Conservation (phyloP, 768 basidiomycete genomes). For the Mycena latifolia region DNA sequence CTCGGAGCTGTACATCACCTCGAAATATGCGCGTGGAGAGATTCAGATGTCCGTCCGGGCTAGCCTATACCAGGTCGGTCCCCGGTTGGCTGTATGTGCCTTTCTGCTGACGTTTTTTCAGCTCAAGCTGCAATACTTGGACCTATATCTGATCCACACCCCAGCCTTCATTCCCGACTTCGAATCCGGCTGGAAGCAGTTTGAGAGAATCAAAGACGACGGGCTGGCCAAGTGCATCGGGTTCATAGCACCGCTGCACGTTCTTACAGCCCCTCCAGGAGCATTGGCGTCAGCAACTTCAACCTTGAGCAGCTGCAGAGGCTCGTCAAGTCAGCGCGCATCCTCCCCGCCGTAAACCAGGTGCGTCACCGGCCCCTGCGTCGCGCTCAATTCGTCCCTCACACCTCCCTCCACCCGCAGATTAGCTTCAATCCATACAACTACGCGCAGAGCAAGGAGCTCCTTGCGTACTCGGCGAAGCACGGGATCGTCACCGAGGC, state of each 20-base stretch:
- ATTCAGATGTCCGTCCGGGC: constrained; percentile 55
- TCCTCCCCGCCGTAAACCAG: constrained; percentile 81
- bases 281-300: constrained; percentile 83
- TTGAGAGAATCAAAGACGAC: constrained; percentile 53
- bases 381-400: not conserved
- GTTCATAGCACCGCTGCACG: constrained; percentile 18
- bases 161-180: constrained; percentile 52
- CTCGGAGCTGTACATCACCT: constrained; percentile 63
- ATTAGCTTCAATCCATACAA: constrained; percentile 72
- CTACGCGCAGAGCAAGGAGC: constrained; percentile 57
- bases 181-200: constrained; percentile 59
- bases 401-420: constrained; percentile 45
- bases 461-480: constrained; percentile 61
- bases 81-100: not conserved
- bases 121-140: constrained; percentile 72
- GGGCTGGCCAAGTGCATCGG: constrained; percentile 48
- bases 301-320: constrained; percentile 64
- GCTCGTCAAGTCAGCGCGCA: constrained; percentile 61
- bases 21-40: constrained; percentile 62
- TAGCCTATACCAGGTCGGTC: constrained; percentile 65
- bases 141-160: constrained; percentile 78
- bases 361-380: constrained; percentile 45
- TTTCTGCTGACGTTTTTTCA: constrained; percentile 41
- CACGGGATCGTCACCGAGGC: constrained; percentile 69
- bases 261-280: constrained; percentile 52